phyloP scores from a whole-genome alignment of 2,329 filamentous ascomycete species.

The Botrytis porri region DNA sequence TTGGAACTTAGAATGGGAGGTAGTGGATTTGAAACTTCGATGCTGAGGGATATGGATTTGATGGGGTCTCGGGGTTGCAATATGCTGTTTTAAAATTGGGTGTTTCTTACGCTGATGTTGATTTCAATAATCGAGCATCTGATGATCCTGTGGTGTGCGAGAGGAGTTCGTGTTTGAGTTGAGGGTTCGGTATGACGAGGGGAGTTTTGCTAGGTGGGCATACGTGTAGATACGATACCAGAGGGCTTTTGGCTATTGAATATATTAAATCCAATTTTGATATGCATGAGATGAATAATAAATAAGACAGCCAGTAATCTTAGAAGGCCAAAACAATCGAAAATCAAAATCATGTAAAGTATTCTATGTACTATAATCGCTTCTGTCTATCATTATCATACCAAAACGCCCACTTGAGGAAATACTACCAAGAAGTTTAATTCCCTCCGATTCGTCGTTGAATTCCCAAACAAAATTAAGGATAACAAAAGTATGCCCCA shows the following conservation, averaged over 20 bases:
- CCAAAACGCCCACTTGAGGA: neutral
- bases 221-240: neutral
- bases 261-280: too few relatives aligned
- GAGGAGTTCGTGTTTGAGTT: neutral
- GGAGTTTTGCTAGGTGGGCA: neutral
- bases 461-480: neutral
- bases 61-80: neutral
- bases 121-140: neutral
- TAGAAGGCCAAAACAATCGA: neutral
- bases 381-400: neutral
- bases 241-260: neutral
- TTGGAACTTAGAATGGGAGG: neutral
- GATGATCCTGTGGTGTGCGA: neutral
- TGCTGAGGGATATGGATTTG: neutral
- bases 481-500: neutral
- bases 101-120: neutral
- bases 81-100: neutral
- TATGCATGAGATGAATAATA: neutral
- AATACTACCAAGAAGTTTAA: neutral
- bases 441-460: too few relatives aligned
- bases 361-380: neutral
- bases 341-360: conserved; percentile 1
- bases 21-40: neutral
- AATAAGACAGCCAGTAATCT: neutral
- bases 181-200: neutral